These are phyloP conservation scores for Trametes sanguinea DNA, from an alignment of 768 basidiomycete genomes.

Conservation along the genomic window DNA sequence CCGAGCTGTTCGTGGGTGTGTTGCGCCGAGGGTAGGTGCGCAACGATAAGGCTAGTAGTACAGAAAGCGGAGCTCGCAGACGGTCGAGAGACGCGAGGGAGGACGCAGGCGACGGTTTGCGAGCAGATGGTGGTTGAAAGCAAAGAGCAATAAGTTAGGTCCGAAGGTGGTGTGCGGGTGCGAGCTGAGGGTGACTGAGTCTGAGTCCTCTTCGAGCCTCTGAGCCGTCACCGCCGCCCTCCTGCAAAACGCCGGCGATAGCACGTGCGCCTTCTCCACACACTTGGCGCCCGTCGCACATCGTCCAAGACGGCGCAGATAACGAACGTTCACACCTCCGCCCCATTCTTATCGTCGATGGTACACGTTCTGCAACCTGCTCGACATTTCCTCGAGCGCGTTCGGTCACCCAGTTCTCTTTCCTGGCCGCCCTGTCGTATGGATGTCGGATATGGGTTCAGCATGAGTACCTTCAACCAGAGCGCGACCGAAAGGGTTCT, in stretches of 20 bases:
- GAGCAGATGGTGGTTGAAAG: slow-evolving; percentile 9
- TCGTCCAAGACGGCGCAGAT: neutral
- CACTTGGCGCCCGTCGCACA: neutral
- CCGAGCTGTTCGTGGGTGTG: slow-evolving; percentile 20
- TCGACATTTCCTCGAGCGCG: neutral
- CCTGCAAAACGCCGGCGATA: slow-evolving; percentile 6
- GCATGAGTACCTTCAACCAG: neutral
- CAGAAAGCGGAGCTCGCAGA: slow-evolving; percentile 7
- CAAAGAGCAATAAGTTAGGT: slow-evolving; percentile 22
- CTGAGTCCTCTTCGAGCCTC: neutral
- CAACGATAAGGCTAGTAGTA: slow-evolving; percentile 20
- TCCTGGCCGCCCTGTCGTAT: neutral
- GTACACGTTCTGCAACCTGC: slow-evolving; percentile 3
- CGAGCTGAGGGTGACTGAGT: slow-evolving; percentile 1
- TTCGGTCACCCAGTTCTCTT: neutral
- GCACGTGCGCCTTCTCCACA: slow-evolving; percentile 20
- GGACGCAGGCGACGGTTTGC: neutral
- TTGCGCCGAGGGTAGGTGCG: slow-evolving; percentile 12
- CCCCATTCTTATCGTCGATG: slow-evolving; percentile 3
- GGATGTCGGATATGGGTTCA: neutral
- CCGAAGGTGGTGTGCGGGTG: slow-evolving; percentile 2
- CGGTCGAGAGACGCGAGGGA: slow-evolving; percentile 1
- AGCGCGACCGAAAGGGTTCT: slow-evolving; percentile 5
- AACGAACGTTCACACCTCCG: slow-evolving; percentile 18
- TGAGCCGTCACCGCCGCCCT: neutral